phyloP scores from a whole-genome alignment of 306 rosid genomes.

The Heteromeles arbutifolia region DNA sequence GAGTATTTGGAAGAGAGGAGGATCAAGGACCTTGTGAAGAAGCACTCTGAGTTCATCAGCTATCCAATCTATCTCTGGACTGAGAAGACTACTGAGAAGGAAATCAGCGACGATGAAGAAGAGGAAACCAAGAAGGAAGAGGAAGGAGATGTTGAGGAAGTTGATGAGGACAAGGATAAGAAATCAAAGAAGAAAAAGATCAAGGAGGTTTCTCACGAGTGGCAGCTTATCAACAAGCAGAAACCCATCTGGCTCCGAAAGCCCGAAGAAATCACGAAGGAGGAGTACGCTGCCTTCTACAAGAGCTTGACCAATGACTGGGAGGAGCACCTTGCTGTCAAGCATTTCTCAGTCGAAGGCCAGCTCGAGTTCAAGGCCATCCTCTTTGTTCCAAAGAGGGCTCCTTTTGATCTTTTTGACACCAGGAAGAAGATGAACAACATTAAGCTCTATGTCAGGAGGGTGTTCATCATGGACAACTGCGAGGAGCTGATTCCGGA shows the following conservation, averaged over 20 bases:
- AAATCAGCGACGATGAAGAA: slow-evolving; percentile 63
- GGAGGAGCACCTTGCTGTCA: slow-evolving; percentile 71
- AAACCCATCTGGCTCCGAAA: slow-evolving; percentile 73
- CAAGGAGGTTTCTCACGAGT: slow-evolving; percentile 61
- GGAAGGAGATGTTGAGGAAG: slow-evolving; percentile 53
- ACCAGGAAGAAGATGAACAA: slow-evolving; percentile 68
- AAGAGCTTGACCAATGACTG: slow-evolving; percentile 70
- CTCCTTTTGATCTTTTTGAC: slow-evolving; percentile 66
- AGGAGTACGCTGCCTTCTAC: slow-evolving; percentile 63
- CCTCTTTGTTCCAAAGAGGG: slow-evolving; percentile 61
- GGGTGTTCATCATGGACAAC: slow-evolving; percentile 74
- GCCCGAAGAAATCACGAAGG: slow-evolving; percentile 67
- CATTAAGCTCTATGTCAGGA: slow-evolving; percentile 62
- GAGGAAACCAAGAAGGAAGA: slow-evolving; percentile 63
- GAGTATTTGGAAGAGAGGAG: slow-evolving; percentile 68
- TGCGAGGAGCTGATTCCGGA: slow-evolving; percentile 69
- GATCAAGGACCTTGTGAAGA: slow-evolving; percentile 69
- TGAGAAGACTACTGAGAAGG: slow-evolving; percentile 63
- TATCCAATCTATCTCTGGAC: slow-evolving; percentile 65
- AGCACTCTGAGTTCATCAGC: slow-evolving; percentile 65
- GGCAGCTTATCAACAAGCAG: slow-evolving; percentile 71
- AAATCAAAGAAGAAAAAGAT: slow-evolving; percentile 56
- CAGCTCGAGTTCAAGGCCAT: slow-evolving; percentile 73
- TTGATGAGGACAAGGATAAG: slow-evolving; percentile 51
- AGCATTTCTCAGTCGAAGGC: slow-evolving; percentile 67